These are phyloP conservation scores for Suillus decipiens DNA, from an alignment of 768 basidiomycete species.

Conservation along the genomic window DNA sequence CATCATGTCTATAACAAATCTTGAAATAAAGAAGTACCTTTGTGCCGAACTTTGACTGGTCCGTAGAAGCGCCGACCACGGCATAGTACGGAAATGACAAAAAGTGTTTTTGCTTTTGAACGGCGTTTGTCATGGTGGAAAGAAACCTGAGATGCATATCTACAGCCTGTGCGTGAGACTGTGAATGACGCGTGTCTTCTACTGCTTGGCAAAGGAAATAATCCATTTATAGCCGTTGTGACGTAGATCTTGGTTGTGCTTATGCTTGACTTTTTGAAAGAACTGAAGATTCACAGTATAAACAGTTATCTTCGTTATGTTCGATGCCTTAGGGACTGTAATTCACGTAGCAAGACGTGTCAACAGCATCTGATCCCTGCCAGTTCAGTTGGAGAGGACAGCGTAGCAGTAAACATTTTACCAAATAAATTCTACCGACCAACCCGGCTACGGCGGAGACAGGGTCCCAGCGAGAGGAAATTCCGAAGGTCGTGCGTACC, in stretches of 20 bases:
- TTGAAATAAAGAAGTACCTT: slow-evolving; percentile 44
- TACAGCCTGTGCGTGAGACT: neutral
- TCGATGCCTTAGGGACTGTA: neutral
- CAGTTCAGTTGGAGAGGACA: neutral
- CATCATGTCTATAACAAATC: neutral
- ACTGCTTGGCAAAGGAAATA: neutral
- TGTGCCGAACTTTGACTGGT: slow-evolving; percentile 77
- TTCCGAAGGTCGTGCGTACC: neutral
- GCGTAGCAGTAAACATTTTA: neutral
- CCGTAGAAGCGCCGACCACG: slow-evolving; percentile 82
- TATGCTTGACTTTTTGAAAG: neutral
- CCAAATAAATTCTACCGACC: neutral
- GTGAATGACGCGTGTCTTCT: neutral
- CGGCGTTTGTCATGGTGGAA: slow-evolving; percentile 28
- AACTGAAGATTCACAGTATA: neutral
- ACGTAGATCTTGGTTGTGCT: neutral
- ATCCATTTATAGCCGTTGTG: neutral
- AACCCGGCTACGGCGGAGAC: no score
- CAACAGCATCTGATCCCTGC: neutral
- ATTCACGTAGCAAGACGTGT: neutral
- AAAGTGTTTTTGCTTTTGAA: slow-evolving; percentile 55
- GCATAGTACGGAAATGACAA: slow-evolving; percentile 65
- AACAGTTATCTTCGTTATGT: neutral
- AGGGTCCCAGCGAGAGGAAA: neutral
- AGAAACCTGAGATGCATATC: slow-evolving; percentile 6